Evolutionary conservation across 495 filamentous ascomycete species (phyloP).

Genomic region (Hypoxylon cercidicola): DNA sequence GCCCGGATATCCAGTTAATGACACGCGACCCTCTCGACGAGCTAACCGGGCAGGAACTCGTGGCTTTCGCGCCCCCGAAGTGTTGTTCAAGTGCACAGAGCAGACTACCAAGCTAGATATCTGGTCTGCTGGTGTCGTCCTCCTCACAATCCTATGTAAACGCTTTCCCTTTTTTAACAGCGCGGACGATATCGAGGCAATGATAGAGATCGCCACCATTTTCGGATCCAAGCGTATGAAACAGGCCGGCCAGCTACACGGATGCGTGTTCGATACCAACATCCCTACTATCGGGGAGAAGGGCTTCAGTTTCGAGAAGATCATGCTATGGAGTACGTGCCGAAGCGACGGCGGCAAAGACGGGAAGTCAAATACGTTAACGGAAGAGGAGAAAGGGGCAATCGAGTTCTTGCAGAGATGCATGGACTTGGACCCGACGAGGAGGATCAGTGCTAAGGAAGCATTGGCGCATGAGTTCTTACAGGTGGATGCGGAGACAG

Average conservation of each 20-base stretch:
- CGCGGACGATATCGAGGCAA: conserved; percentile 93
- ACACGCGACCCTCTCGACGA: conserved; percentile 84
- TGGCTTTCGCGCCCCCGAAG: conserved; percentile 95
- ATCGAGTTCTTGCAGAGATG: conserved; percentile 73
- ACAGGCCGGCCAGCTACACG: conserved; percentile 81
- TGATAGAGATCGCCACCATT: conserved; percentile 96
- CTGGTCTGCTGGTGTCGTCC: conserved; percentile 95
- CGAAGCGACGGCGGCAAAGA: conserved; percentile 59
- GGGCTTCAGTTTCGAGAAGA: conserved; percentile 88
- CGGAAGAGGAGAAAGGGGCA: conserved; percentile 70
- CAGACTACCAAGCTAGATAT: conserved; percentile 97
- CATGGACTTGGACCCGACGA: conserved; percentile 76
- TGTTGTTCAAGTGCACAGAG: conserved; percentile 95
- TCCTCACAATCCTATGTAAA: conserved; percentile 86
- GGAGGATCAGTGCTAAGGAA: conserved; percentile 76
- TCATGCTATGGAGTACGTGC: conserved; percentile 90
- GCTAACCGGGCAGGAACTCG: conserved; percentile 97
- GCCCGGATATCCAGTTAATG: conserved; percentile 82
- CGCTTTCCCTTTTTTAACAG: conserved; percentile 99
- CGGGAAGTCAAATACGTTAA: conserved; percentile 57
- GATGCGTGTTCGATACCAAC: conserved; percentile 84
- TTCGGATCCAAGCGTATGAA: conserved; percentile 90
- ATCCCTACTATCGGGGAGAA: conserved; percentile 87
- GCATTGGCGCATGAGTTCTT: conserved; percentile 83
- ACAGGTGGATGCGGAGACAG: conserved; percentile 44